Conservation (phyloP, 345 rosid genomes). For the Schrenkiella parvula region DNA sequence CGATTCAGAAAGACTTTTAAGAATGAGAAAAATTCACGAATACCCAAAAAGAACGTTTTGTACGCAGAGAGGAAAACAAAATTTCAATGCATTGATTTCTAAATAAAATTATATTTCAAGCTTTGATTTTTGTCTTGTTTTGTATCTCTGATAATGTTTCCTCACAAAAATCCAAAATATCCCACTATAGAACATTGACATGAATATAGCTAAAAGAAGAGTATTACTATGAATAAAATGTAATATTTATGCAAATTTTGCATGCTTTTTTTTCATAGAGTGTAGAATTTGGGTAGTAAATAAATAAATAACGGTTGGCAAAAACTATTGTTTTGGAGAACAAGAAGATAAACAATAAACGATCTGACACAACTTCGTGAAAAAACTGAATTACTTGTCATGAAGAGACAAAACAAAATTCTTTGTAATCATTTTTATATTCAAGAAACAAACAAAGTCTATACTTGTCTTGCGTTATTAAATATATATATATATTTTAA, state of each 20-base stretch:
- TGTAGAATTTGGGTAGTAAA: neutral
- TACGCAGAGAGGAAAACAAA: conserved; percentile 4
- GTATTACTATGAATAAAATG: conserved; percentile 1
- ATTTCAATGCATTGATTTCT: conserved; percentile 22
- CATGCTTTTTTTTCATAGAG: neutral
- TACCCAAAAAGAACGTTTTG: conserved; percentile 20
- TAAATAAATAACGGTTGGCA: neutral
- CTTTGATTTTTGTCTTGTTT: neutral
- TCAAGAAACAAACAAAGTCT: conserved; percentile 8
- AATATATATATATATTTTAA: neutral
- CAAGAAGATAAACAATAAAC: neutral
- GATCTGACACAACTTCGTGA: conserved; percentile 84
- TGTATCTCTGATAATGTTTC: neutral
- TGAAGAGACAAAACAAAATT: conserved; percentile 29
- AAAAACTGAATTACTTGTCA: conserved; percentile 51
- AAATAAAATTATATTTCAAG: neutral
- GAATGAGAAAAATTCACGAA: conserved; percentile 15
- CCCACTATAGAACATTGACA: neutral
- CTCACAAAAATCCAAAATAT: conserved; percentile 8
- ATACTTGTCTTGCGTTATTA: neutral
- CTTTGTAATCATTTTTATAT: neutral
- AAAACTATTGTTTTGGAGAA: neutral
- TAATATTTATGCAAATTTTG: neutral
- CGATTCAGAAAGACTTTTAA: conserved; percentile 12
- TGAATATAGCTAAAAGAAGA: neutral